Conservation (phyloP, 257 asterid genomes). For the Solanum peruvianum region DNA sequence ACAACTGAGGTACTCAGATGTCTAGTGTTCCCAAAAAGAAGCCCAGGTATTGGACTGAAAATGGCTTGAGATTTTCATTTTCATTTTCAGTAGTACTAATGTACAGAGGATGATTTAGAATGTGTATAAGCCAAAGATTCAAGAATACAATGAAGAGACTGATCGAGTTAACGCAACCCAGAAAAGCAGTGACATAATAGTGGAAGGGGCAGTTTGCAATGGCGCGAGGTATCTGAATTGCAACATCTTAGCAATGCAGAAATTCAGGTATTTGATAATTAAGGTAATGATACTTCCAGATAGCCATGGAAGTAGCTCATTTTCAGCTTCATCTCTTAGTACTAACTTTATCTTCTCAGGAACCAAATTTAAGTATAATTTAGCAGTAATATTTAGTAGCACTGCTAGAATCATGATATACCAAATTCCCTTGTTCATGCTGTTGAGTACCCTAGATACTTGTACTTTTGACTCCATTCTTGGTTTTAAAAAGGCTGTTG, state of each 20-base stretch:
- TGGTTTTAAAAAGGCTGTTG: not conserved
- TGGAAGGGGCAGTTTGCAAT: not conserved
- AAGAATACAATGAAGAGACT: not conserved
- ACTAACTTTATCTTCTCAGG: not conserved
- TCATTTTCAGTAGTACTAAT: not conserved
- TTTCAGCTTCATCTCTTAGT: not conserved
- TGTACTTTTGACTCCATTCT: slow-evolving; percentile 1
- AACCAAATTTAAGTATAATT: not conserved
- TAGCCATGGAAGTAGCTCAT: not conserved
- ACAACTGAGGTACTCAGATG: not conserved
- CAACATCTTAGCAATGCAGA: slow-evolving; percentile 5
- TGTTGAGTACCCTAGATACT: not conserved
- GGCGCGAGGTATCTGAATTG: slow-evolving; percentile 2
- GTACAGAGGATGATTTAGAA: not conserved
- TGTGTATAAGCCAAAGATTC: not conserved
- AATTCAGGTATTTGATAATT: slow-evolving; percentile 5
- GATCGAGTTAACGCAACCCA: slow-evolving; percentile 7
- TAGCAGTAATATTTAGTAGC: not conserved
- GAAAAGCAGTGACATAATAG: not conserved
- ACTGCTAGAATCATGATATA: not conserved
- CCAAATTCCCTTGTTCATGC: not conserved
- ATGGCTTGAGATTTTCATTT: not conserved
- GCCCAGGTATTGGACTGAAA: not conserved
- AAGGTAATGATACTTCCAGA: not conserved
- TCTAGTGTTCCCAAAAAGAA: not conserved